phyloP scores from a whole-genome alignment of 495 filamentous ascomycete species.

The Collariella sp. region DNA sequence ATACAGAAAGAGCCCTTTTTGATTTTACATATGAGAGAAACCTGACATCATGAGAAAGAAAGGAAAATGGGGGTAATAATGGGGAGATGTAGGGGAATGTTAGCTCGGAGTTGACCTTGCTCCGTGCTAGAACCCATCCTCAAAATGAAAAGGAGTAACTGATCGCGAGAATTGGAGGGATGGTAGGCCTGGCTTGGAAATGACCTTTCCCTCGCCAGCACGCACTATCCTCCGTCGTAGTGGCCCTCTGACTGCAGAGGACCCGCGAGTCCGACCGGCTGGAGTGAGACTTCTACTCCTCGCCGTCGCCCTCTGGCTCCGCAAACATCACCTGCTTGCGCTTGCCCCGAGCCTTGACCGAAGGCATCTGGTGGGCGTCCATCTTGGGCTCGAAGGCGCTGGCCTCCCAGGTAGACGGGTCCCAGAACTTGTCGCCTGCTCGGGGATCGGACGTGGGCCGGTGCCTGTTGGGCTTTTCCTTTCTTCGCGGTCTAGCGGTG shows the following conservation, averaged over 20 bases:
- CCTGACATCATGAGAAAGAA: neutral
- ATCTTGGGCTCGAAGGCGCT: neutral
- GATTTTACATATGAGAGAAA: neutral
- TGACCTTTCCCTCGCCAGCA: no score
- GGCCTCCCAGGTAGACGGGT: neutral
- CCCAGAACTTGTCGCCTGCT: slow-evolving; percentile 3
- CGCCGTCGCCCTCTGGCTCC: neutral
- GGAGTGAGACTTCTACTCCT: neutral
- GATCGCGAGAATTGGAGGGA: no score
- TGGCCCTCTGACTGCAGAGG: no score
- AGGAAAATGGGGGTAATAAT: neutral
- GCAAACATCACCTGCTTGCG: neutral
- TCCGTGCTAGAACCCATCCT: no score
- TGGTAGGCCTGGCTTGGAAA: no score
- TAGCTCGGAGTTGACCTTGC: no score
- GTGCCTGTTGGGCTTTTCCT: neutral
- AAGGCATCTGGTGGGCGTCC: neutral
- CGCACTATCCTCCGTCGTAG: no score
- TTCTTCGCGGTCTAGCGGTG: neutral
- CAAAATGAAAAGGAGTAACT: no score
- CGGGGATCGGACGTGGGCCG: neutral
- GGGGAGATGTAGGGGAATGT: neutral
- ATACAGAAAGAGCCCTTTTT: neutral
- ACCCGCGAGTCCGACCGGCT: no score
- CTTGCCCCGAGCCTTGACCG: neutral